Conservation (phyloP, 1,284 basidiomycete genomes). For the Cutaneotrichosporon spelunceum region DNA sequence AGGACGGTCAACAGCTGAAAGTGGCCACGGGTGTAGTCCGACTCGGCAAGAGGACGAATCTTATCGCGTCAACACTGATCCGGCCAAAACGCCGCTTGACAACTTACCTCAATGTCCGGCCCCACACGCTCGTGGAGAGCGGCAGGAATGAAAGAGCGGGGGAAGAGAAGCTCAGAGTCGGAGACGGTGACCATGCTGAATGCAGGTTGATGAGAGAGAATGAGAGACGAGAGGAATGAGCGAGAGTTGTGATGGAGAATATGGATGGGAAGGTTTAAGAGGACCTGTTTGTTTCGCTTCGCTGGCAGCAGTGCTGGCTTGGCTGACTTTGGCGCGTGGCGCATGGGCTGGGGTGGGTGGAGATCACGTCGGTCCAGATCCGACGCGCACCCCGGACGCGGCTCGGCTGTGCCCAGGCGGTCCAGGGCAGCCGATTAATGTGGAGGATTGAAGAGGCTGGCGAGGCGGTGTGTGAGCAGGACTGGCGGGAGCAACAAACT, state of each 20-base stretch:
- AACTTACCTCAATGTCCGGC: conserved; percentile 32
- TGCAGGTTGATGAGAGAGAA: neutral
- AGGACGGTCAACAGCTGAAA: conserved; percentile 78
- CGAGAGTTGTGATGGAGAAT: neutral
- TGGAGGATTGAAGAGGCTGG: too few species aligned
- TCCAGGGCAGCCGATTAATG: too few species aligned
- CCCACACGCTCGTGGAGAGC: conserved; percentile 29
- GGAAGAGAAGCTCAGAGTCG: conserved; percentile 36
- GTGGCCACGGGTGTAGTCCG: conserved; percentile 79
- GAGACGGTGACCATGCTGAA: conserved; percentile 13
- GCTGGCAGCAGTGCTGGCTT: too few species aligned
- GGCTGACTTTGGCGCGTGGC: neutral
- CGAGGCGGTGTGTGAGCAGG: too few species aligned
- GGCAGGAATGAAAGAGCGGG: conserved; percentile 33
- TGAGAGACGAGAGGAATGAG: neutral
- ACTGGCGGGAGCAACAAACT: too few species aligned
- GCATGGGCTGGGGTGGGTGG: neutral
- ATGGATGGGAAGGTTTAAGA: neutral
- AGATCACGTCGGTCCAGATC: neutral
- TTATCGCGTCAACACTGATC: conserved; percentile 10
- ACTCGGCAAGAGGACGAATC: conserved; percentile 90
- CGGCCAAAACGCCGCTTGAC: neutral
- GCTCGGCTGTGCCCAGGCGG: neutral
- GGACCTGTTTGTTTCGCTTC: neutral
- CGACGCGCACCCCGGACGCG: neutral